Percentiles rank a stretch among this genome's conserved stretches.
These are phyloP conservation scores for Leccinum uliginosum DNA, from an alignment of 768 basidiomycete species.

Conservation along the genomic window DNA sequence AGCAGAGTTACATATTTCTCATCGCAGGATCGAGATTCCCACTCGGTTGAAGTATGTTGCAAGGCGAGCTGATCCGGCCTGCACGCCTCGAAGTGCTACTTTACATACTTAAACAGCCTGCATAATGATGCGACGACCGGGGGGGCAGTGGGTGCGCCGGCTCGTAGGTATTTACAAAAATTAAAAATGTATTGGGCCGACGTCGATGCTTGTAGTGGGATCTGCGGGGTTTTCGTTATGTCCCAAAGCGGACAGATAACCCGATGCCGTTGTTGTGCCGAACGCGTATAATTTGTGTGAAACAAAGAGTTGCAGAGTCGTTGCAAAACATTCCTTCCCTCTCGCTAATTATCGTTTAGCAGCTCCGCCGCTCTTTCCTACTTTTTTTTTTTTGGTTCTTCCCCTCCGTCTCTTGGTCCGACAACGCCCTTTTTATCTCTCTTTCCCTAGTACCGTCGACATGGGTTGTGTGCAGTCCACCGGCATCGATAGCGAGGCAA, in stretches of 20 bases:
- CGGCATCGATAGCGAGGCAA: conserved; percentile 72
- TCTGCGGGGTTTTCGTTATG: conserved; percentile 15
- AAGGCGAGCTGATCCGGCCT: neutral
- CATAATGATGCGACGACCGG: neutral
- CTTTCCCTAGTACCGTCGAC: conserved; percentile 9
- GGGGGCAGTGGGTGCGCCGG: neutral
- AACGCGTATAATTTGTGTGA: conserved; percentile 14
- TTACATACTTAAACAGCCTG: neutral
- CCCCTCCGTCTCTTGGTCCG: conserved; percentile 2
- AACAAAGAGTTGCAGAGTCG: neutral
- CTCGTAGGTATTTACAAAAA: neutral
- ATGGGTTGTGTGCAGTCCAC: conserved; percentile 79
- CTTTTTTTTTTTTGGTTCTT: conserved; percentile 11
- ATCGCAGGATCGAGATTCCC: neutral
- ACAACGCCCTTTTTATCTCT: conserved; percentile 4
- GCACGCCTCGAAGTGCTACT: neutral
- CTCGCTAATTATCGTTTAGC: conserved; percentile 22
- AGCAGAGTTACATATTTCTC: neutral
- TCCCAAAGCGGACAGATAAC: conserved; percentile 10
- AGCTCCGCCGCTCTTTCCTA: conserved; percentile 20
- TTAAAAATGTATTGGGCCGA: neutral
- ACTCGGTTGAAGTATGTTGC: neutral
- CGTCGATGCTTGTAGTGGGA: neutral
- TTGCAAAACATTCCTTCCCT: neutral
- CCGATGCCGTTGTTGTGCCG: conserved; percentile 17